Conservation (phyloP, 129 eudicot species). For the Flaveria bidentis region DNA sequence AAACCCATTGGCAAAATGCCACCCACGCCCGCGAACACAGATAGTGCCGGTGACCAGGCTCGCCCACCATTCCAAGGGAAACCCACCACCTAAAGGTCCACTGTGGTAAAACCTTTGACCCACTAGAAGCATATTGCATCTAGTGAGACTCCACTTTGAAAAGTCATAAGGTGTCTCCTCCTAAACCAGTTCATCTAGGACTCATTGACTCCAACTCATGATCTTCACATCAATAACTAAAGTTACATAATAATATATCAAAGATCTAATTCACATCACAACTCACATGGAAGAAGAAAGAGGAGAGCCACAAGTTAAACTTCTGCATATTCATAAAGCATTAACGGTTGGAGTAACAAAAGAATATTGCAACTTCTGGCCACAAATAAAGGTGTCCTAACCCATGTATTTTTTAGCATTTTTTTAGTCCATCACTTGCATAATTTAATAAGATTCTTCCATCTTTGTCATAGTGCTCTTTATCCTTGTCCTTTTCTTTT, state of each 20-base stretch:
- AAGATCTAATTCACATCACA: neutral
- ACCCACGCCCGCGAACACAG: no score
- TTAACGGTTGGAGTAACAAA: neutral
- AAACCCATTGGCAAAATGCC: no score
- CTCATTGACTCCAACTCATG: no score
- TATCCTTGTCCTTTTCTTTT: neutral
- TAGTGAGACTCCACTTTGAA: no score
- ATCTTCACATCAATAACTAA: neutral
- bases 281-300: neutral
- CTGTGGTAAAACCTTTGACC: no score
- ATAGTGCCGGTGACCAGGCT: no score
- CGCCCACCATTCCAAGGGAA: no score
- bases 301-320: constrained; percentile 4
- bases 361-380: constrained; percentile 7
- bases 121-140: no score
- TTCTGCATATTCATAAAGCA: neutral
- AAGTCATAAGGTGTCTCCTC: no score
- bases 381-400: constrained; percentile 9
- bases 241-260: neutral
- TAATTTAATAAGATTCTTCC: constrained; percentile 5
- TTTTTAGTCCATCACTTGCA: neutral
- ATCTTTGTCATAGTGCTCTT: constrained; percentile 11
- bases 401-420: neutral
- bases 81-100: no score
- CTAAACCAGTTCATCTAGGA: no score